Percentiles rank a stretch among this genome's conserved stretches.
Evolutionary conservation across 192 early-diverging fungal species (phyloP).

Genomic region (Gamsiella multidivaricata): DNA sequence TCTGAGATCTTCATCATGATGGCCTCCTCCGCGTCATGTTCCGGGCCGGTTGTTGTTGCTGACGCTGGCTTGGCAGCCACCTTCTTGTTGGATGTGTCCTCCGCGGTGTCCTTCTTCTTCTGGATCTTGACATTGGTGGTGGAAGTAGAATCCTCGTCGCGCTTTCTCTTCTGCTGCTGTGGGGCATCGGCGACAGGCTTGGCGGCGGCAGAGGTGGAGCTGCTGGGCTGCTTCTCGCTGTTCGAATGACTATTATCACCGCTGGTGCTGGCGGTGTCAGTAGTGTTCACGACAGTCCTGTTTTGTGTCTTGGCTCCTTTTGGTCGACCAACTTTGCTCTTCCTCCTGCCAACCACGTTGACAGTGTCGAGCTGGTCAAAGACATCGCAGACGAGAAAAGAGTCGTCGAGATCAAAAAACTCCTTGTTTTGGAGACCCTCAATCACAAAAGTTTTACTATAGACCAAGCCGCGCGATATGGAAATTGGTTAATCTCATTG

Average conservation of each 20-base stretch:
- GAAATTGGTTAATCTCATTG: too few relatives aligned
- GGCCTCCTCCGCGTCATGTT: conserved; percentile 5
- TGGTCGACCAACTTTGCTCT: background rate
- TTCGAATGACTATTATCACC: background rate
- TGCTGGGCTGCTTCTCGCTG: background rate
- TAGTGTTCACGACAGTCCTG: background rate
- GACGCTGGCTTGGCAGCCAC: background rate
- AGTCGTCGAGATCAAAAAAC: conserved; percentile 7
- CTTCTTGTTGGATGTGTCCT: background rate
- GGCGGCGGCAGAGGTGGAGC: background rate
- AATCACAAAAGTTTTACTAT: conserved; percentile 9
- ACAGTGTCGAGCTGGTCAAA: conserved; percentile 5
- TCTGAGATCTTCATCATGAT: conserved; percentile 30
- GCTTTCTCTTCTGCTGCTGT: background rate
- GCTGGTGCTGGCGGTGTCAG: background rate
- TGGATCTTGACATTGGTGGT: background rate
- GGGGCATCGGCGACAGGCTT: background rate
- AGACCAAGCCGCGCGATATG: too few relatives aligned
- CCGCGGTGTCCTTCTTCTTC: background rate
- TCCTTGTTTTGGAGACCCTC: background rate
- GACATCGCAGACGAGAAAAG: conserved; percentile 4
- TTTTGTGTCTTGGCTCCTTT: background rate
- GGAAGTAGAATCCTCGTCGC: background rate
- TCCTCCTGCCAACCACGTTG: background rate
- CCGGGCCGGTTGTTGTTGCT: background rate